A percentile compares a stretch with the other conserved stretches of the same genome.
phyloP scores from a whole-genome alignment of 345 rosid genomes.

The Arabis alpina region DNA sequence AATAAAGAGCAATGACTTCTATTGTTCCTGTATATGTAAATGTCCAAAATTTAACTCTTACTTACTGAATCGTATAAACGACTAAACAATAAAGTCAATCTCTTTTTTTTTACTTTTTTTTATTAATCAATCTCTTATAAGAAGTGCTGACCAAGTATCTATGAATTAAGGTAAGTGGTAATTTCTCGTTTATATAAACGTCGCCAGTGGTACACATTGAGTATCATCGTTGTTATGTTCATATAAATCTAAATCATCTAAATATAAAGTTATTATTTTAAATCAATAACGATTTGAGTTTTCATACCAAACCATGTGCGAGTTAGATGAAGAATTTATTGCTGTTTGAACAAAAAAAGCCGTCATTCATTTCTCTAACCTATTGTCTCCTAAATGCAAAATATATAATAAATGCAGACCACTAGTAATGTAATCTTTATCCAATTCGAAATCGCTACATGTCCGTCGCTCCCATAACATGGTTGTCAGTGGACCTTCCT shows the following conservation, averaged over 20 bases:
- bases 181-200: no score
- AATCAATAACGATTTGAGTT: not conserved
- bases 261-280: not conserved
- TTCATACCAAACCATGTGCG: conserved; percentile 39
- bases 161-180: no score
- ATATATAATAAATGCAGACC: conserved; percentile 15
- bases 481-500: not conserved
- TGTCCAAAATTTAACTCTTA: not conserved
- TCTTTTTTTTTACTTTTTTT: no score
- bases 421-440: not conserved
- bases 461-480: conserved; percentile 12
- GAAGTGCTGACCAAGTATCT: not conserved
- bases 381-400: conserved; percentile 12
- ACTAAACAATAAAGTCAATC: no score
- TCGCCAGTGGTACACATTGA: not conserved
- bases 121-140: not conserved
- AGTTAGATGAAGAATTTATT: conserved; percentile 41
- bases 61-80: not conserved
- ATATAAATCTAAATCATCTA: conserved; percentile 1
- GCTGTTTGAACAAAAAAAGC: conserved; percentile 24
- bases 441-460: conserved; percentile 21
- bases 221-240: not conserved
- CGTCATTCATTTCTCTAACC: conserved; percentile 19
- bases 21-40: no score
- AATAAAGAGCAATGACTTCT: no score